Percentiles rank a stretch among this genome's conserved stretches.
phyloP scores from a whole-genome alignment of 169 alveolate species.

The Cryptosporidium sp. region DNA sequence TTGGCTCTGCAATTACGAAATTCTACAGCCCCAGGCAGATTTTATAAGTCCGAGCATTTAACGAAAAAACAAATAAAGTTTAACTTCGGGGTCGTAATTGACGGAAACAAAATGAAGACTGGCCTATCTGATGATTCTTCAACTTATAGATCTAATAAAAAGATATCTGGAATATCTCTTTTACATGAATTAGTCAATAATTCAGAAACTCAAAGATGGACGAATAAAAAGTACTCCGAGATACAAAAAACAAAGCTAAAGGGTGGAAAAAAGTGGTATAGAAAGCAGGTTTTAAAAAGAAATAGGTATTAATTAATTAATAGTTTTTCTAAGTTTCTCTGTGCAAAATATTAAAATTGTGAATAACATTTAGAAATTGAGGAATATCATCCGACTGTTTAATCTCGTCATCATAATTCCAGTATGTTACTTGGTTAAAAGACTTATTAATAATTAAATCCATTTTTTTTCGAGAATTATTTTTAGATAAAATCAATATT shows the following conservation, averaged over 20 bases:
- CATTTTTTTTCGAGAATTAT: background rate
- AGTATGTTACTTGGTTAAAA: slow-evolving; percentile 11
- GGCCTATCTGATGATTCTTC: slow-evolving; percentile 48
- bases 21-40: slow-evolving; percentile 32
- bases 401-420: slow-evolving; percentile 60
- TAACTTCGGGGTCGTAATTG: slow-evolving; percentile 53
- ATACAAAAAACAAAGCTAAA: slow-evolving; percentile 27
- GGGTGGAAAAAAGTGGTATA: slow-evolving; percentile 71
- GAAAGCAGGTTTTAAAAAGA: slow-evolving; percentile 57
- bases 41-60: slow-evolving; percentile 48
- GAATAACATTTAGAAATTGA: slow-evolving; percentile 27
- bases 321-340: slow-evolving; percentile 9
- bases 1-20: slow-evolving; percentile 44
- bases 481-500: slow-evolving; percentile 4
- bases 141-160: slow-evolving; percentile 4
- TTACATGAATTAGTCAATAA: slow-evolving; percentile 36
- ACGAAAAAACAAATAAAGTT: slow-evolving; percentile 12
- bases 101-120: slow-evolving; percentile 7
- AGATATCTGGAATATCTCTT: slow-evolving; percentile 34
- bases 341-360: background rate
- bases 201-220: slow-evolving; percentile 69
- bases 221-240: slow-evolving; percentile 56
- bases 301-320: slow-evolving; percentile 20
- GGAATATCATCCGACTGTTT: slow-evolving; percentile 44
- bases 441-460: background rate